phyloP scores from a whole-genome alignment of 1,284 basidiomycete genomes.

The Naganishia cerealis region DNA sequence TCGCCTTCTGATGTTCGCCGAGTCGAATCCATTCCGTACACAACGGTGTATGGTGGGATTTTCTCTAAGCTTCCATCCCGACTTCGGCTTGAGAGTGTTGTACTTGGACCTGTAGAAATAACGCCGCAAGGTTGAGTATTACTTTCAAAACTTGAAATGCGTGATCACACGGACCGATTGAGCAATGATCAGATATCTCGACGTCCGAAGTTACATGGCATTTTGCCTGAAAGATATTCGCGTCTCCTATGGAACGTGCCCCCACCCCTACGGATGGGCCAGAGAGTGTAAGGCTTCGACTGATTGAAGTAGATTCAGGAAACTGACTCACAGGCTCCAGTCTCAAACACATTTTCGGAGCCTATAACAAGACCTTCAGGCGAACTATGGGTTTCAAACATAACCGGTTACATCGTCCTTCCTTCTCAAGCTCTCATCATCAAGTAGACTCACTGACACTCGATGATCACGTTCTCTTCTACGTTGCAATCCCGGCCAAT shows the following conservation, averaged over 20 bases:
- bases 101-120: slow-evolving; percentile 14
- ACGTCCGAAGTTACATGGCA: slow-evolving; percentile 76
- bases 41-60: slow-evolving; percentile 78
- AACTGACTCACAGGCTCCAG: slow-evolving; percentile 70
- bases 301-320: slow-evolving; percentile 5
- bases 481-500: slow-evolving; percentile 86
- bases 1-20: slow-evolving; percentile 79
- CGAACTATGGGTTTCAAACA: slow-evolving; percentile 55
- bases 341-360: slow-evolving; percentile 88
- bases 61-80: slow-evolving; percentile 61
- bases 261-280: slow-evolving; percentile 67
- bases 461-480: slow-evolving; percentile 82
- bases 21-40: slow-evolving; percentile 74
- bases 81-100: slow-evolving; percentile 10
- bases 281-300: slow-evolving; percentile 27
- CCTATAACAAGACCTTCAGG: slow-evolving; percentile 88
- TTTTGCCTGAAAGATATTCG: slow-evolving; percentile 79
- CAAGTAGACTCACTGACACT: slow-evolving; percentile 65
- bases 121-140: not conserved
- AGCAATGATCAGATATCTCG: slow-evolving; percentile 73
- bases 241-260: slow-evolving; percentile 73
- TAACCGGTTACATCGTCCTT: slow-evolving; percentile 1
- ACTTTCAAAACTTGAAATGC: slow-evolving; percentile 11
- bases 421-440: slow-evolving; percentile 9
- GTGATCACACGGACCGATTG: slow-evolving; percentile 66